Evolutionary conservation across 768 basidiomycete species (phyloP).

Genomic region (Holtermannia corniformis): DNA sequence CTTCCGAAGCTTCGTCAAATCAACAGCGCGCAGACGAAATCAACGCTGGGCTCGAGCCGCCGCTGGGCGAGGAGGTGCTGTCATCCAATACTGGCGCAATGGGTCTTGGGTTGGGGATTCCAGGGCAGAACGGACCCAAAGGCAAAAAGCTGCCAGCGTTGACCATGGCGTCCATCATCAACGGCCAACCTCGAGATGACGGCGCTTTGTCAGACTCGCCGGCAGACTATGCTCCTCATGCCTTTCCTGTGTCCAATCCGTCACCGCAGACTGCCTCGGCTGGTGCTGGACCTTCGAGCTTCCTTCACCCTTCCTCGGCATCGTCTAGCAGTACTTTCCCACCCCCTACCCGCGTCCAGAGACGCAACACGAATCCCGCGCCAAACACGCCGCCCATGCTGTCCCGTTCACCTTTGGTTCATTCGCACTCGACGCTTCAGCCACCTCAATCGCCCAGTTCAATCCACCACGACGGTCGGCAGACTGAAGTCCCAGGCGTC

Average conservation of each 20-base stretch:
- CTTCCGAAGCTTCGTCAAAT: neutral
- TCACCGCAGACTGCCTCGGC: neutral
- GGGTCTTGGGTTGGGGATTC: neutral
- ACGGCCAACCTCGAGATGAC: neutral
- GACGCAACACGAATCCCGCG: slow-evolving; percentile 22
- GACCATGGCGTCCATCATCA: neutral
- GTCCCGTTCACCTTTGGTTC: slow-evolving; percentile 22
- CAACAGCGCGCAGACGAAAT: neutral
- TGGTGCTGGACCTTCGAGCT: neutral
- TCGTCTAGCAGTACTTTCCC: neutral
- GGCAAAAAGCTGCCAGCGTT: slow-evolving; percentile 3
- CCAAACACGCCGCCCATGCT: slow-evolving; percentile 5
- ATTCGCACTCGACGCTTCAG: slow-evolving; percentile 25
- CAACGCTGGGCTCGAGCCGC: neutral
- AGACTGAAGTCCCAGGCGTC: slow-evolving; percentile 32
- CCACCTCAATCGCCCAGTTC: slow-evolving; percentile 2
- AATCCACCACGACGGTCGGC: too few relatives aligned
- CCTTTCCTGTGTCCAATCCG: neutral
- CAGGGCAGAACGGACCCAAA: neutral
- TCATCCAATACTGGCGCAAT: neutral
- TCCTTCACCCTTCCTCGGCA: neutral
- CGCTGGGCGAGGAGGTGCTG: neutral
- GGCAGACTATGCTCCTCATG: neutral
- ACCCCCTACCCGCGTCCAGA: slow-evolving; percentile 8
- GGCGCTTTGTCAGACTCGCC: neutral